phyloP scores from a whole-genome alignment of 805 yeast species.

The Wickerhamomyces queroliae region DNA sequence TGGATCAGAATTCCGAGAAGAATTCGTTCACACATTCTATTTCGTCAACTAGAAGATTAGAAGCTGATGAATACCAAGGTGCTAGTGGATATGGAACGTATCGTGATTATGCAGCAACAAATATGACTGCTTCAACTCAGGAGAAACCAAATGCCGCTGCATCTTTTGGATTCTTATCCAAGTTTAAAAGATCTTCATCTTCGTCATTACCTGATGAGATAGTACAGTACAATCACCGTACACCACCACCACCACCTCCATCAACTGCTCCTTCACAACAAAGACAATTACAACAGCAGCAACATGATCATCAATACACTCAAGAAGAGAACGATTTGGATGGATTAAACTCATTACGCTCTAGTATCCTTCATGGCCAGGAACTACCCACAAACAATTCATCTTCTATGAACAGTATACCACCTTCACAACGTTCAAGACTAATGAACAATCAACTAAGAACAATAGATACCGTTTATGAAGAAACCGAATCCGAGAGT shows the following conservation, averaged over 20 bases:
- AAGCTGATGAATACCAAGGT: conserved; percentile 1
- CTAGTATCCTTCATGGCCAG: conserved; percentile 10
- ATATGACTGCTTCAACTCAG: too few species aligned
- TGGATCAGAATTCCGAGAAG: conserved; percentile 8
- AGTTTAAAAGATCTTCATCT: not conserved
- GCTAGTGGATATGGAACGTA: not conserved
- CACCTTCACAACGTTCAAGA: not conserved
- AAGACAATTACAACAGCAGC: too few species aligned
- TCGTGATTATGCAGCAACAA: conserved; percentile 1
- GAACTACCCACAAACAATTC: not conserved
- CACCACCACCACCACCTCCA: not conserved
- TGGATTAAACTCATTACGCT: conserved; percentile 7
- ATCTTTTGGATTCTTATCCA: not conserved
- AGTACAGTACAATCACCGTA: not conserved
- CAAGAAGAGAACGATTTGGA: conserved; percentile 4
- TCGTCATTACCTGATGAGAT: not conserved
- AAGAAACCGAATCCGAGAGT: conserved; percentile 16
- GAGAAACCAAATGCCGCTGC: conserved; percentile 1
- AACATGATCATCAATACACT: too few species aligned
- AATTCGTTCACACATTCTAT: conserved; percentile 21
- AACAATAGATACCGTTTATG: conserved; percentile 22
- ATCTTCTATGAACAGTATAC: too few species aligned
- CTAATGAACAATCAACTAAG: conserved; percentile 1
- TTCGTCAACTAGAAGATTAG: conserved; percentile 19
- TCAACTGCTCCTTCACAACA: not conserved